These are phyloP conservation scores for Saccharum spontaneum DNA, from an alignment of 176 grass and related monocot species.

Conservation along the genomic window DNA sequence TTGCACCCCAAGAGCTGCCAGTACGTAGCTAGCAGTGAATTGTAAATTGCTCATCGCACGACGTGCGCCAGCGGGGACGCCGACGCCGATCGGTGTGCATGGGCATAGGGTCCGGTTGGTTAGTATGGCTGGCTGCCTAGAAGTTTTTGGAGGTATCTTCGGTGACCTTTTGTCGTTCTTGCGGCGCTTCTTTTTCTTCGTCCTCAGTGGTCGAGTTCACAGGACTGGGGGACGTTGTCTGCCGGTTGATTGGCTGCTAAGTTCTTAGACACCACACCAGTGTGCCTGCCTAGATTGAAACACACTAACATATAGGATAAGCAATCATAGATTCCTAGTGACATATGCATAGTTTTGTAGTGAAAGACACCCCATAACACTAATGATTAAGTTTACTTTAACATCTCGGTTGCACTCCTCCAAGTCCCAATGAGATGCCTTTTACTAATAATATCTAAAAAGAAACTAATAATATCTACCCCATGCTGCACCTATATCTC, in stretches of 20 bases:
- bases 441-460: background rate
- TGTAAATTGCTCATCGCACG: too few relatives aligned
- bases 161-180: background rate
- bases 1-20: too few relatives aligned
- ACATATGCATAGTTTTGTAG: background rate
- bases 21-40: too few relatives aligned
- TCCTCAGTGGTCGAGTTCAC: constrained; percentile 9
- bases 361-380: background rate
- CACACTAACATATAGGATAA: background rate
- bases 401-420: background rate
- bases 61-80: too few relatives aligned
- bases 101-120: too few relatives aligned
- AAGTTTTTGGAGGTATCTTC: background rate
- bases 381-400: background rate
- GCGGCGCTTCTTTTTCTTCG: background rate
- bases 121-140: background rate
- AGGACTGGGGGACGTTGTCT: constrained; percentile 25
- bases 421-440: background rate
- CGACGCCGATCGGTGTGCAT: too few relatives aligned
- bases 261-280: constrained; percentile 19
- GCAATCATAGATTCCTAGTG: background rate
- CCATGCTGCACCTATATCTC: background rate
- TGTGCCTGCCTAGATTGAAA: background rate
- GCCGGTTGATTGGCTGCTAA: background rate
- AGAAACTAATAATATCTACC: background rate